Conservation (phyloP, 2,329 filamentous ascomycete genomes). For the Fusarium albidum region DNA sequence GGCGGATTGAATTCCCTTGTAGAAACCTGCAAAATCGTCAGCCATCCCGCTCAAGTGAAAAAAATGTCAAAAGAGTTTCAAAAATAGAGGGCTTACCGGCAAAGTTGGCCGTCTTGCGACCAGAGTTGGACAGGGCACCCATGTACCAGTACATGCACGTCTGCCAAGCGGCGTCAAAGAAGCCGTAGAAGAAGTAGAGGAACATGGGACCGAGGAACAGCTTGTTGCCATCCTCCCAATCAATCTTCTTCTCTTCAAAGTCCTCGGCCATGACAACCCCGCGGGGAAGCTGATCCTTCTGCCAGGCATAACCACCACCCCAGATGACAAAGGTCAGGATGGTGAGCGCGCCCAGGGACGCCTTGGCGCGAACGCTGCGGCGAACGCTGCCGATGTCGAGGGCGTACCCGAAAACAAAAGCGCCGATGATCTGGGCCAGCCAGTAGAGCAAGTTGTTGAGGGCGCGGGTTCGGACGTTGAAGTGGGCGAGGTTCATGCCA, state of each 20-base stretch:
- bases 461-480: conserved; percentile 63
- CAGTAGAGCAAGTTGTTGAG: conserved; percentile 64
- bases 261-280: conserved; percentile 51
- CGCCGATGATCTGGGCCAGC: conserved; percentile 65
- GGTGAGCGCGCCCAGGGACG: conserved; percentile 57
- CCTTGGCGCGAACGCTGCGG: conserved; percentile 54
- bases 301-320: conserved; percentile 71
- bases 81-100: conserved; percentile 45
- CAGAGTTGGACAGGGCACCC: conserved; percentile 89
- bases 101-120: conserved; percentile 88
- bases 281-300: conserved; percentile 60
- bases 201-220: conserved; percentile 70
- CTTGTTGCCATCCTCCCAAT: conserved; percentile 53
- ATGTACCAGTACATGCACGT: conserved; percentile 66
- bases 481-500: conserved; percentile 61
- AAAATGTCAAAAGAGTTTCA: not conserved
- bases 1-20: conserved; percentile 62
- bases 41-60: not conserved
- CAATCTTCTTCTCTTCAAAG: conserved; percentile 45
- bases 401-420: conserved; percentile 54
- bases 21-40: conserved; percentile 66
- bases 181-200: conserved; percentile 75
- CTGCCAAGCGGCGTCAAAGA: conserved; percentile 74
- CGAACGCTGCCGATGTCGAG: conserved; percentile 54
- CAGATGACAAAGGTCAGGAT: conserved; percentile 61